Evolutionary conservation across 1,284 basidiomycete species (phyloP).

Genomic region (Volvariella volvacea): DNA sequence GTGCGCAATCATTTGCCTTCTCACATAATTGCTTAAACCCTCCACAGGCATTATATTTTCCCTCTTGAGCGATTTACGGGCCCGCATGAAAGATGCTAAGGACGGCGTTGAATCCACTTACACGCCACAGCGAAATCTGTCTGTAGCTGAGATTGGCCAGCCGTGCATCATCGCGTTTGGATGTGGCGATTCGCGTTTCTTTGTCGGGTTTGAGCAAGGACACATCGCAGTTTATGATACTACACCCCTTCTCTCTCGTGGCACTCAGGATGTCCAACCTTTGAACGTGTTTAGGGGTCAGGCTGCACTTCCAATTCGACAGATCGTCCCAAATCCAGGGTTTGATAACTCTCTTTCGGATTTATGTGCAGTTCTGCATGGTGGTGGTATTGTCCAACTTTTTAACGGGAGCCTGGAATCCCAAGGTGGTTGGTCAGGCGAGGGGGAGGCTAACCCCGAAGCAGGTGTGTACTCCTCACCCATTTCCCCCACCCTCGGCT

Average conservation of each 20-base stretch:
- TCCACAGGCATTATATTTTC: constrained; percentile 49
- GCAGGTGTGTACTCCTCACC: constrained; percentile 38
- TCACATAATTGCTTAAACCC: constrained; percentile 3
- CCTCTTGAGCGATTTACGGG: constrained; percentile 47
- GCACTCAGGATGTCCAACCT: constrained; percentile 35
- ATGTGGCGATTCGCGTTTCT: constrained; percentile 47
- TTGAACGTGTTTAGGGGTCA: constrained; percentile 41
- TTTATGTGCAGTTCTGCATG: constrained; percentile 53
- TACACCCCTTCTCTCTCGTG: constrained; percentile 37
- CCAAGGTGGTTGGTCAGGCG: constrained; percentile 57
- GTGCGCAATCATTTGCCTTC: constrained; percentile 31
- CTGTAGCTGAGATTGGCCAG: constrained; percentile 29
- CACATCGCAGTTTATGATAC: constrained; percentile 54
- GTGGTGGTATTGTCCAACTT: constrained; percentile 47
- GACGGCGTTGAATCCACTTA: constrained; percentile 33
- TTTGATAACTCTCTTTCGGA: constrained; percentile 43
- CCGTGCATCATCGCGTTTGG: constrained; percentile 51
- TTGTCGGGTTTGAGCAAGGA: constrained; percentile 55
- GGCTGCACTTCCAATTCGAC: constrained; percentile 32
- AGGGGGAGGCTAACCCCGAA: constrained; percentile 44
- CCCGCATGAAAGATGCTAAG: constrained; percentile 36
- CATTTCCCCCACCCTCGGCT: constrained; percentile 4
- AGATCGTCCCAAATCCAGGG: constrained; percentile 62
- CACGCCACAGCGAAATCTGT: constrained; percentile 40
- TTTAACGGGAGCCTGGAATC: constrained; percentile 46